A percentile compares a stretch with the other conserved stretches of the same genome.
phyloP scores from a whole-genome alignment of 148 eudicot genomes.

The Pouteria glomerata region DNA sequence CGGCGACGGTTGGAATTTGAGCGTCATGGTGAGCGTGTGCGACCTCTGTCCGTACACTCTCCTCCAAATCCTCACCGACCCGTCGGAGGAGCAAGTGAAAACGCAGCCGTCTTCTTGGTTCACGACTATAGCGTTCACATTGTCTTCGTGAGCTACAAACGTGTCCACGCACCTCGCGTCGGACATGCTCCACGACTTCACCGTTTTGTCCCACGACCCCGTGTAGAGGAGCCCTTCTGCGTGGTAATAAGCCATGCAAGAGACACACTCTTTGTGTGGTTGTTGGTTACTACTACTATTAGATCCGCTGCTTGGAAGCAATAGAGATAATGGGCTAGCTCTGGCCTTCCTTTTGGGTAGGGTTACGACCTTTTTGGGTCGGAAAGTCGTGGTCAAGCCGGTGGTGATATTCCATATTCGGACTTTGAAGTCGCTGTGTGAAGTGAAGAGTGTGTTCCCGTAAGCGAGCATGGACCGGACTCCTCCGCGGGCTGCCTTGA shows the following conservation, averaged over 20 bases:
- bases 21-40: constrained; percentile 48
- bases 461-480: constrained; percentile 42
- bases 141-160: constrained; percentile 48
- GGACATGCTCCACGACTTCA: constrained; percentile 45
- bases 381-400: constrained; percentile 23
- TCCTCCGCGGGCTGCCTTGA: constrained; percentile 28
- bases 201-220: constrained; percentile 46
- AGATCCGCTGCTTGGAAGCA: constrained; percentile 9
- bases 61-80: constrained; percentile 54
- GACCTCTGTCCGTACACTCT: constrained; percentile 40
- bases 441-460: constrained; percentile 36
- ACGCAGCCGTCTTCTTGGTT: constrained; percentile 55
- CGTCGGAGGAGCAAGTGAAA: constrained; percentile 55
- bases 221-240: constrained; percentile 48
- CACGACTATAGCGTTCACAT: constrained; percentile 37
- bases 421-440: constrained; percentile 39
- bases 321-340: neutral
- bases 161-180: constrained; percentile 41
- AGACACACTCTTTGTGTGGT: constrained; percentile 37
- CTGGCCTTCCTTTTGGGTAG: constrained; percentile 32
- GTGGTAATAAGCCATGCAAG: constrained; percentile 60
- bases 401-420: constrained; percentile 30
- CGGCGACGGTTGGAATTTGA: constrained; percentile 40
- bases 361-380: constrained; percentile 29
- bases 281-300: too few relatives aligned